Evolutionary conservation across 176 grass and related monocot genomes (phyloP).

Genomic region (Calamus simplicifolius): DNA sequence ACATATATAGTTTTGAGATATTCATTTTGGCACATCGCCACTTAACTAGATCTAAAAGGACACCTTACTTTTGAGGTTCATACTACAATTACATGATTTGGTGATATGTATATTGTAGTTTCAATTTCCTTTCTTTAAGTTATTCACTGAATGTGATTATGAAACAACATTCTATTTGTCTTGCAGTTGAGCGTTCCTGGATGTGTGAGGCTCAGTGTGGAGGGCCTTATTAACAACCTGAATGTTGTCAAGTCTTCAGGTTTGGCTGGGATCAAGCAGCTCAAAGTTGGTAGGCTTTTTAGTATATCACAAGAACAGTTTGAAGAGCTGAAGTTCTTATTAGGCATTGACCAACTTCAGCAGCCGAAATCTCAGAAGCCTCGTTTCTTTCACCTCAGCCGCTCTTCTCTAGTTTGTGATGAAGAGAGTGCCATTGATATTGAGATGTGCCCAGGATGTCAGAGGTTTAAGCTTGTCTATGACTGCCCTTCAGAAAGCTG

Average conservation of each 20-base stretch:
- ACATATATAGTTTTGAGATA: too few relatives aligned
- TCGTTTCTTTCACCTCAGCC: conserved; percentile 39
- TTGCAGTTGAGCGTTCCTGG: conserved; percentile 63
- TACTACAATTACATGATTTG: too few relatives aligned
- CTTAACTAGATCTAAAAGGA: too few relatives aligned
- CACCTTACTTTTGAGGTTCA: too few relatives aligned
- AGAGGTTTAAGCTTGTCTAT: conserved; percentile 73
- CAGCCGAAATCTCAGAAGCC: conserved; percentile 23
- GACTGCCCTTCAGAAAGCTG: conserved; percentile 66
- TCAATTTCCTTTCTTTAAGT: too few relatives aligned
- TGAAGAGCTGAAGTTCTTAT: conserved; percentile 44
- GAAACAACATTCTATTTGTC: too few relatives aligned
- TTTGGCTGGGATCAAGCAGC: conserved; percentile 41
- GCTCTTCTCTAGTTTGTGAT: conserved; percentile 38
- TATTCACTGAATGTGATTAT: too few relatives aligned
- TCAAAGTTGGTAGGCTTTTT: conserved; percentile 54
- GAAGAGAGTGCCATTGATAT: conserved; percentile 64
- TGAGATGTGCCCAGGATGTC: conserved; percentile 61
- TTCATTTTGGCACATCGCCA: too few relatives aligned
- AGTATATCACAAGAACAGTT: conserved; percentile 42
- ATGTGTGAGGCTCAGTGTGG: conserved; percentile 41
- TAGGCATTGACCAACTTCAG: conserved; percentile 42
- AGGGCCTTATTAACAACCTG: conserved; percentile 56
- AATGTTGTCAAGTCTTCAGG: conserved; percentile 50
- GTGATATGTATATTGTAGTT: too few relatives aligned